Percentiles rank a stretch among this genome's conserved stretches.
These are phyloP conservation scores for Tieghemostelium lacteum DNA, from an alignment of 78 protist genomes.

Conservation along the genomic window DNA sequence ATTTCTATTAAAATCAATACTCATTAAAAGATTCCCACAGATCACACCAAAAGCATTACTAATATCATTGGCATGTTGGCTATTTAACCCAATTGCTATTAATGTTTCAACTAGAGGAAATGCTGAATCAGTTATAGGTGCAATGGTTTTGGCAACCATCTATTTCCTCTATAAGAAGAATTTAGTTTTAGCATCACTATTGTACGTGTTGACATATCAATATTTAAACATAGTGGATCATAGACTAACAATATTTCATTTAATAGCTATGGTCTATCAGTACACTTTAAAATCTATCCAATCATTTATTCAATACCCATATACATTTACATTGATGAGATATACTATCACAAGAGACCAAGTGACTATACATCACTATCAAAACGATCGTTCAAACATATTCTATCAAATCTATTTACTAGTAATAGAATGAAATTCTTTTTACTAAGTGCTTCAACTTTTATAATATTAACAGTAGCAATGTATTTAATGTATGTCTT, in stretches of 20 bases:
- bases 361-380: conserved; percentile 9
- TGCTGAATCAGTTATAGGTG: conserved; percentile 92
- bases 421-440: conserved; percentile 65
- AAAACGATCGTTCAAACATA: background rate
- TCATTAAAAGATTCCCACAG: conserved; percentile 35
- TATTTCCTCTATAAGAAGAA: conserved; percentile 38
- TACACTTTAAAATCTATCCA: conserved; percentile 96
- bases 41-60: conserved; percentile 24
- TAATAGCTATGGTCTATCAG: conserved; percentile 88
- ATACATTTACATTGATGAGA: conserved; percentile 69
- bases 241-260: background rate
- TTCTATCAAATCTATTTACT: conserved; percentile 18
- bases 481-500: conserved; percentile 79
- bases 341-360: conserved; percentile 19
- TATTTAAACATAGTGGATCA: background rate
- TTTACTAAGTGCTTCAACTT: conserved; percentile 57
- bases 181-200: conserved; percentile 45
- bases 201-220: conserved; percentile 22
- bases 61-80: conserved; percentile 77
- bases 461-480: conserved; percentile 44
- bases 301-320: conserved; percentile 89
- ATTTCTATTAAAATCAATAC: conserved; percentile 36
- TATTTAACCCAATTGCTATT: conserved; percentile 91
- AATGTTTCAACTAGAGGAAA: conserved; percentile 97
- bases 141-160: conserved; percentile 86